Evolutionary conservation across 148 eudicot genomes (phyloP).

Genomic region (Tetragonia tetragonoides): DNA sequence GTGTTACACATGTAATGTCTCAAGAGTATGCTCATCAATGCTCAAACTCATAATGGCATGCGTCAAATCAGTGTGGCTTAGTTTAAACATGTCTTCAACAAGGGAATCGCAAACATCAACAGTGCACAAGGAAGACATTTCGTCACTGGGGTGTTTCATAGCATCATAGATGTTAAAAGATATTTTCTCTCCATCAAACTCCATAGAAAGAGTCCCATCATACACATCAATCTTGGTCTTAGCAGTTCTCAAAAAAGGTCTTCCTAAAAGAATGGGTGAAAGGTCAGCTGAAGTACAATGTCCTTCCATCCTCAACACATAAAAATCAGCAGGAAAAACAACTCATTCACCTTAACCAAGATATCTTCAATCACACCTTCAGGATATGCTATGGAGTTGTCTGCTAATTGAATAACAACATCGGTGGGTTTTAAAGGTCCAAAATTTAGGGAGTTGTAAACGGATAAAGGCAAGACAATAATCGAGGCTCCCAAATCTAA

Average conservation of each 20-base stretch:
- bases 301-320: not conserved
- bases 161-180: no score
- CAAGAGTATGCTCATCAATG: no score
- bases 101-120: no score
- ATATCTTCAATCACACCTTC: not conserved
- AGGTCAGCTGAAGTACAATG: not conserved
- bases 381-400: not conserved
- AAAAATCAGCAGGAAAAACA: slow-evolving; percentile 6
- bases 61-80: no score
- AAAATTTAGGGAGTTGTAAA: not conserved
- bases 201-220: no score
- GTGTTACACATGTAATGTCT: no score
- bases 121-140: no score
- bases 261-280: not conserved
- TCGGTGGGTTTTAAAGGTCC: not conserved
- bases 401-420: not conserved
- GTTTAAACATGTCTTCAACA: no score
- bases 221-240: no score
- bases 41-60: no score
- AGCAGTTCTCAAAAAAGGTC: not conserved
- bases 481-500: slow-evolving; percentile 7
- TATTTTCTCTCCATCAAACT: no score
- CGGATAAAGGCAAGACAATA: slow-evolving; percentile 7
- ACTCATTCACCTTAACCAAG: not conserved
- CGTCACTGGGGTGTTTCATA: no score